phyloP scores from a whole-genome alignment of 2,329 filamentous ascomycete genomes.

The Ophiostoma australiae region DNA sequence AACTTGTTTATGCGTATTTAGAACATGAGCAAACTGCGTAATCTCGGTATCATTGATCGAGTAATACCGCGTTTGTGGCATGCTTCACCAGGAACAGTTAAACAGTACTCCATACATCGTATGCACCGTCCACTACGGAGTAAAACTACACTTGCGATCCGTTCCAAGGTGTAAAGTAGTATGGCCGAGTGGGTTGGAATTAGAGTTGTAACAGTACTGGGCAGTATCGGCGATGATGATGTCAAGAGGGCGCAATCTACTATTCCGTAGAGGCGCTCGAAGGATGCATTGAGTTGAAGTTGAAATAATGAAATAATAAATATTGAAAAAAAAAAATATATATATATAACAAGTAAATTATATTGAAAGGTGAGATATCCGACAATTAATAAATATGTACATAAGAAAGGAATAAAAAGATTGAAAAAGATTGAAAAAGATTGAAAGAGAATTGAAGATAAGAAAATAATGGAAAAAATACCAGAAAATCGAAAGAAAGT shows the following conservation, averaged over 20 bases:
- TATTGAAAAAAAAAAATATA: too few relatives aligned
- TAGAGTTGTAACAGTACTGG: neutral
- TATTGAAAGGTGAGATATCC: neutral
- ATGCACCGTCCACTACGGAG: neutral
- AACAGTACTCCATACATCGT: neutral
- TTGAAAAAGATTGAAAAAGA: neutral
- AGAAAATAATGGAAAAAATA: neutral
- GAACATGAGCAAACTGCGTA: neutral
- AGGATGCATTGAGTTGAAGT: neutral
- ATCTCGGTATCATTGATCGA: neutral
- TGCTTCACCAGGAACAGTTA: neutral
- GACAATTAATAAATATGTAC: neutral
- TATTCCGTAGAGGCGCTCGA: neutral
- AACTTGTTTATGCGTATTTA: neutral
- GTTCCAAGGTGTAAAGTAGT: constrained; percentile 5
- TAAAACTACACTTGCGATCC: neutral
- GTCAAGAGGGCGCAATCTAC: neutral
- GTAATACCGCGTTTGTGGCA: neutral
- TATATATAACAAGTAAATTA: neutral
- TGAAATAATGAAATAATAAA: neutral
- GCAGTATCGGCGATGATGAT: neutral
- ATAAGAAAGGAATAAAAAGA: neutral
- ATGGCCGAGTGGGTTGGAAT: neutral
- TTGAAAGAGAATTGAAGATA: neutral
- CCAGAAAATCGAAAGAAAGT: neutral